Evolutionary conservation across 2,329 filamentous ascomycete genomes (phyloP), one percentile per base, ranked within the genome.

Genomic region (Aspergillus persii): DNA sequence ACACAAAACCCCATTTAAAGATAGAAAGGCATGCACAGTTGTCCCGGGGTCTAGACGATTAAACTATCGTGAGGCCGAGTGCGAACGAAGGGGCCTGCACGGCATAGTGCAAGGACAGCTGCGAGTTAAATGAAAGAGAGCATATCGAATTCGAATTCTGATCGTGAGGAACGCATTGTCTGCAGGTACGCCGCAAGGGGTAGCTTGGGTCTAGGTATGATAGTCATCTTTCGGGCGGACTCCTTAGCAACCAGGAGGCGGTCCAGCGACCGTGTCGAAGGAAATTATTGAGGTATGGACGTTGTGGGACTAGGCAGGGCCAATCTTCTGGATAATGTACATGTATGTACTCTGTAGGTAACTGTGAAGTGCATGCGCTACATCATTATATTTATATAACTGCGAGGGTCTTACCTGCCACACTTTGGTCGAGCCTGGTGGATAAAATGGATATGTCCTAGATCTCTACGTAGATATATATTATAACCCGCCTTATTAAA

Each of bases 121-220:
- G 54, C 54, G 57, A 57, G 50, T 54, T 56, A 47, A 60, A 53
- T 46, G 36, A 41, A 50, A 47, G 33, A 26, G n/a, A 36, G 26
- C 27, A 8, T 39, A 23, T 9, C 26, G 26, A 39, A 51, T 54
- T 47, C 8, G 33, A 9, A 36, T 36, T n/a, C 36, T 31, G 54
- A 41, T 31, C 30, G 3, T 11, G 36, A 33, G 11, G 33, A 9
- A 36, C 3, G 33, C 9, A 15, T 47, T 36, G 4, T 52, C 54
- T 57, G 58, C 58, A 57, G 53, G 58, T 56, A 59, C 57, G 50
- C 58, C 23, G 58, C 54, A 60, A 60, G 58, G 57, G 53, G 41
- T 23, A n/a, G 23, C n/a, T 48, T 53, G 30, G 30, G 30, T 5
- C 2, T 31, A 5, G 18, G 18, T 31, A 31, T 31, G 30, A 31